These are phyloP conservation scores for Mucor racemosus DNA, from an alignment of 371 early-diverging fungal species.

Conservation along the genomic window DNA sequence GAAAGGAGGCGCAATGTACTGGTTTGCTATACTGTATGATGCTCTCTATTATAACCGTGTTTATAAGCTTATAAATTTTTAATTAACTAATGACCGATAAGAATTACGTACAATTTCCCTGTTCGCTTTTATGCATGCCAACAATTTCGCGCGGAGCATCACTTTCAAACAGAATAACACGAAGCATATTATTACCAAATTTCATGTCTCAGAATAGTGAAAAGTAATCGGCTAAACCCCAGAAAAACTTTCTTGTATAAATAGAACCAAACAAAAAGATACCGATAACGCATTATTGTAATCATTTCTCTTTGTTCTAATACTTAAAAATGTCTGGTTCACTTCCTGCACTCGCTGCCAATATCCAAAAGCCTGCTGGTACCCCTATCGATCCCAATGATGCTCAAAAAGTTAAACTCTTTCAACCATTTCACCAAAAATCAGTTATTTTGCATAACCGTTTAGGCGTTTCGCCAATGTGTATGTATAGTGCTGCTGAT, in stretches of 20 bases:
- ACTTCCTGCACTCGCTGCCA: slow-evolving; percentile 7
- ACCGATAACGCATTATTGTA: neutral
- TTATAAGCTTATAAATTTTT: too few relatives aligned
- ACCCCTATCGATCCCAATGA: slow-evolving; percentile 20
- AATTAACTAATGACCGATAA: too few relatives aligned
- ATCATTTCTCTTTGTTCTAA: neutral
- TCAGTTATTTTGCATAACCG: slow-evolving; percentile 72
- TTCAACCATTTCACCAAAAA: slow-evolving; percentile 62
- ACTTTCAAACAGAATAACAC: too few relatives aligned
- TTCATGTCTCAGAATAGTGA: neutral
- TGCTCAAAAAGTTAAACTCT: slow-evolving; percentile 45
- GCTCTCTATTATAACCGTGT: too few relatives aligned
- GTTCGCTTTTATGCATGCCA: too few relatives aligned
- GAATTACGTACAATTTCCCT: too few relatives aligned
- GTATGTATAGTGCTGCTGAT: slow-evolving; percentile 44
- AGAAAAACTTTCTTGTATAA: neutral
- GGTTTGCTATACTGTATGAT: too few relatives aligned
- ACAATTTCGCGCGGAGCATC: too few relatives aligned
- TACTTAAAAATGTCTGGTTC: slow-evolving; percentile 2
- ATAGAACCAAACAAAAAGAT: neutral
- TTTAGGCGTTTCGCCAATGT: slow-evolving; percentile 84
- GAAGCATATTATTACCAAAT: too few relatives aligned
- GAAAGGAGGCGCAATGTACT: too few relatives aligned
- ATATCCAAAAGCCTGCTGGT: slow-evolving; percentile 23
- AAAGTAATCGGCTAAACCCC: too few relatives aligned